Base-by-base conservation (phyloP, 768 basidiomycete genomes). In the Mycena kentingensis region DNA sequence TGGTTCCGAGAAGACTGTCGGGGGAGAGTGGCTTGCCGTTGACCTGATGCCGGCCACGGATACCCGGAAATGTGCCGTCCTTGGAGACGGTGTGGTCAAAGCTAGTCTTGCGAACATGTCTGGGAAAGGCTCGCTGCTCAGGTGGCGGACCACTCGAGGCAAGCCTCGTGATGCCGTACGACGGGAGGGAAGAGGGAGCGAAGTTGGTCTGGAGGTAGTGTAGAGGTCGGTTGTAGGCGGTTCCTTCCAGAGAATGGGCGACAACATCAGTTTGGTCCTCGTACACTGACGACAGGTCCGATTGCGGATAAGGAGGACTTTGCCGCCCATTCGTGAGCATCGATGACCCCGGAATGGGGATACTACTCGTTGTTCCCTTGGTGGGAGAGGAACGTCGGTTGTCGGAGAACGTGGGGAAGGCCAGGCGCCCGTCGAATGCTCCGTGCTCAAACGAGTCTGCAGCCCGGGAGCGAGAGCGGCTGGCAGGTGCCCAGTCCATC, bases 51-150 rank as follows among this genome's bases (percentile, higher is more conserved):
- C 89, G 77, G 51, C 87, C 86, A 60, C 78, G 79, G 43, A 82
- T 69, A 35, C 80, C 81, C 26, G 74, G 64, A 52, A 83, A 73
- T 49, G 85, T 78, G 31, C 78, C 82, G 55, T 87, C 84, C 58
- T 80, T 82, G 31, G 81, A 79, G 34, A 95, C 86, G 3, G 93
- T 94, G 70, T 94, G 93, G 69, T 97, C 93, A 67, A 94, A 96
- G 70, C 91, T 93, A 39, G 93, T 92, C 77, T 97, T 97, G 55
- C 93, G 83, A 52, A 93, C 90, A 69, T 89, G 88, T 54, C 87
- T 82, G 46, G 93, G 90, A 66, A 93, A 90, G 26, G 78, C 70
- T 57, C 78, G 83, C 59, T 77, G 77, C 54, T 70, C 68, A 50
- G 69, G 67, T 18, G 67, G 57, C 43, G 66, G 53, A 46, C 64